Evolutionary conservation across 805 yeast species (phyloP), one percentile per base, ranked within the genome.

Genomic region (Candida saitoana): DNA sequence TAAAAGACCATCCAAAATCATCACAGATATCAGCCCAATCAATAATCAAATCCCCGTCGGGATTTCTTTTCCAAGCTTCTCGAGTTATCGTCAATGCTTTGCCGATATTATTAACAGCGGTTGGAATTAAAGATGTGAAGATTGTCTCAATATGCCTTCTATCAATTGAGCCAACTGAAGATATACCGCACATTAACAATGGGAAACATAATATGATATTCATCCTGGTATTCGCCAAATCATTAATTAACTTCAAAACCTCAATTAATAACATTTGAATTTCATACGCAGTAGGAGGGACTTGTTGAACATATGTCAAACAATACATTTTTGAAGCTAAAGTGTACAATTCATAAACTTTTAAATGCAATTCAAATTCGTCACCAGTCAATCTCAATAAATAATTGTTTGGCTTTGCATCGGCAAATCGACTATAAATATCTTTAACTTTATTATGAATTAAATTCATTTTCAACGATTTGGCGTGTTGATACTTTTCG

Each of bases 21-120:
- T 55, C 54, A 40, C 64, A 57, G 18, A 59, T 43, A 32, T 50
- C 52, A 3, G 50, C 49, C 62, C 63, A 59, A 44, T 57, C 60
- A 3, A 53, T 33, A 19, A 40, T 40, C 11, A 36, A 8, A 8
- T 38, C 34, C 6, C 59, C 59, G 17, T 44, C 20, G 2, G 48
- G 47, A 25, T 54, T 55, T 25, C 49, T 30, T 36, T 46, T 46
- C 62, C 63, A 57, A 14, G 49, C 43, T 36, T 49, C 52, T 31
- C 45, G 24, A 5, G 57, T 44, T 5, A 59, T 36, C 5, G 33
- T 39, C 47, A 49, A 42, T 16, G 49, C 48, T 17, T 49, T 47
- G 11, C 18, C 39, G 15, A 49, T 48, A 46, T 56, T 57, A 11
- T 42, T 48, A 4, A 56, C 50, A 37, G 51, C 50, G 7, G 9